A percentile compares a stretch with the other conserved stretches of the same genome.
phyloP scores from a whole-genome alignment of 1,284 basidiomycete species.

The Rhodotorula sp. region DNA sequence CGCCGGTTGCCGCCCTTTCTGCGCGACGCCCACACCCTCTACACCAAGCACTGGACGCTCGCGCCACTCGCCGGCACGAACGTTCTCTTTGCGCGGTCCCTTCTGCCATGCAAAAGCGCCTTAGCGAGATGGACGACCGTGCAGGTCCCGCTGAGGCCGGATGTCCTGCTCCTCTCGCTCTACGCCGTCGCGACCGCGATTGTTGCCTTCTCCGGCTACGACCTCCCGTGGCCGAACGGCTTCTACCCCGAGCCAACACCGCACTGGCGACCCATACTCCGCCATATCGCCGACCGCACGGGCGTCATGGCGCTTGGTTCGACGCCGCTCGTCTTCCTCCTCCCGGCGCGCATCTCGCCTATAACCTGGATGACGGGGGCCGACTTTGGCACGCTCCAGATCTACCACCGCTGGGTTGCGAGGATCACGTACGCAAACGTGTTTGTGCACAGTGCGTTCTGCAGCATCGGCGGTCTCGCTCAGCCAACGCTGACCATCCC shows the following conservation, averaged over 20 bases:
- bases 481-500: not conserved
- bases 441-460: slow-evolving; percentile 41
- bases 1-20: not conserved
- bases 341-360: slow-evolving; percentile 49
- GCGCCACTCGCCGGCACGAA: not conserved
- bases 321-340: slow-evolving; percentile 48
- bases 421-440: slow-evolving; percentile 45
- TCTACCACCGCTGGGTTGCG: slow-evolving; percentile 50
- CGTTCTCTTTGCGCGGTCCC: not conserved
- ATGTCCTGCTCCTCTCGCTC: not conserved
- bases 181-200: not conserved
- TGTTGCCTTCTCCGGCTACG: slow-evolving; percentile 1
- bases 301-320: slow-evolving; percentile 45
- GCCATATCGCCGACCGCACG: slow-evolving; percentile 45
- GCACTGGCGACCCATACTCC: not conserved
- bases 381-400: slow-evolving; percentile 46
- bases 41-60: slow-evolving; percentile 10
- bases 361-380: slow-evolving; percentile 45
- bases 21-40: not conserved
- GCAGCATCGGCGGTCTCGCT: too few relatives aligned
- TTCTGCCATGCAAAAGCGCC: not conserved
- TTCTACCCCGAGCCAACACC: not conserved
- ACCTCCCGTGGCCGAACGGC: not conserved
- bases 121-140: slow-evolving; percentile 5
- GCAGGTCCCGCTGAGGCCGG: slow-evolving; percentile 9